These are phyloP conservation scores for Hippophae rhamnoides DNA, from an alignment of 306 rosid species.

Conservation along the genomic window DNA sequence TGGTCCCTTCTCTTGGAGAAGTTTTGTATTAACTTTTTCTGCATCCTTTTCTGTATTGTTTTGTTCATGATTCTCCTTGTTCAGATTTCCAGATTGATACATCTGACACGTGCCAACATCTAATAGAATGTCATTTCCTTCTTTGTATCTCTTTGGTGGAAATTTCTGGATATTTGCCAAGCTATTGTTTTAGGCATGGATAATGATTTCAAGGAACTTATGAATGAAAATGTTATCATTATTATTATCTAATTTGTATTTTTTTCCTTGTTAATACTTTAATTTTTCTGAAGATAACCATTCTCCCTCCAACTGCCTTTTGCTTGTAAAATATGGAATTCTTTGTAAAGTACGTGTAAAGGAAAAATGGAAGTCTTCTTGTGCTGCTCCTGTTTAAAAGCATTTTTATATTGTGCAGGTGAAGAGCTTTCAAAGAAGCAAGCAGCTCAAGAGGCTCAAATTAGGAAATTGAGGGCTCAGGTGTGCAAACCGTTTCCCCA, in stretches of 20 bases:
- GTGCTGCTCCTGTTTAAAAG: slow-evolving; percentile 5
- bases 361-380: not conserved
- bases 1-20: not conserved
- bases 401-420: slow-evolving; percentile 44
- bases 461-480: slow-evolving; percentile 91
- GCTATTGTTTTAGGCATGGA: too few species aligned
- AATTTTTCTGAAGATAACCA: too few species aligned
- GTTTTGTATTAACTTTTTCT: not conserved
- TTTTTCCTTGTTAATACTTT: too few species aligned
- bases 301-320: not conserved
- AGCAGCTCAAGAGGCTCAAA: slow-evolving; percentile 90
- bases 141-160: not conserved
- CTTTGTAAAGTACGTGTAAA: not conserved
- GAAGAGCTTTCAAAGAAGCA: slow-evolving; percentile 98
- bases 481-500: slow-evolving; percentile 31
- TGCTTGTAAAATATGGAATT: not conserved
- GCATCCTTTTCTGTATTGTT: not conserved
- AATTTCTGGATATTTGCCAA: not conserved
- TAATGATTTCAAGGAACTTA: too few species aligned
- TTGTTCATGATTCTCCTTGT: not conserved
- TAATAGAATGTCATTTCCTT: not conserved
- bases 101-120: not conserved
- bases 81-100: not conserved
- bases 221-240: too few species aligned
- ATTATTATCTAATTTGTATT: too few species aligned